Evolutionary conservation across 768 basidiomycete genomes (phyloP).

Genomic region (Mycena alexandri): DNA sequence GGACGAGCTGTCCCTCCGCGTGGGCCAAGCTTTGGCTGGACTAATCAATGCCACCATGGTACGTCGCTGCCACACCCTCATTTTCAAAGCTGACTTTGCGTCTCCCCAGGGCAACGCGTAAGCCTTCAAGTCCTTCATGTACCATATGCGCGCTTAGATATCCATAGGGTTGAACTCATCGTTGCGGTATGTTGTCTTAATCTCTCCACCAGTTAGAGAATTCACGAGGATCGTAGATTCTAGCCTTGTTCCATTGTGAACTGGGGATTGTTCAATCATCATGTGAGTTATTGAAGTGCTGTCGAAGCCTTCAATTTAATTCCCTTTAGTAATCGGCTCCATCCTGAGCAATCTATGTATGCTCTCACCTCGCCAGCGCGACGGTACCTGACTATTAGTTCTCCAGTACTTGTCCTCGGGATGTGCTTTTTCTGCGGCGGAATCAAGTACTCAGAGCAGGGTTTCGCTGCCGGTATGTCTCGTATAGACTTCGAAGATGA

Average conservation of each 20-base stretch:
- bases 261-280: slow-evolving; percentile 72
- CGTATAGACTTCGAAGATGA: neutral
- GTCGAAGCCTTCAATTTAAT: neutral
- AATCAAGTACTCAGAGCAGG: slow-evolving; percentile 67
- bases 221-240: slow-evolving; percentile 20
- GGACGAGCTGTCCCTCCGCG: slow-evolving; percentile 71
- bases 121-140: neutral
- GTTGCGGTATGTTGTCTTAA: slow-evolving; percentile 59
- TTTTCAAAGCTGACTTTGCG: neutral
- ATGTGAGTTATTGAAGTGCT: slow-evolving; percentile 51
- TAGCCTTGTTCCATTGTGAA: slow-evolving; percentile 48
- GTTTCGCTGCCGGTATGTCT: slow-evolving; percentile 62
- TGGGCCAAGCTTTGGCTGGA: slow-evolving; percentile 72
- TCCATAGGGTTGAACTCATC: slow-evolving; percentile 55
- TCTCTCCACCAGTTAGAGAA: neutral
- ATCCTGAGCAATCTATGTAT: slow-evolving; percentile 72
- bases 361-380: slow-evolving; percentile 33
- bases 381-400: neutral
- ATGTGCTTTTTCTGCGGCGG: slow-evolving; percentile 79
- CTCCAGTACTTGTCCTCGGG: slow-evolving; percentile 68
- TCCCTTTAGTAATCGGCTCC: slow-evolving; percentile 65
- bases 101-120: slow-evolving; percentile 40
- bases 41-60: slow-evolving; percentile 75
- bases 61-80: neutral
- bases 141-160: neutral